A percentile compares a stretch with the other conserved stretches of the same genome.
These are phyloP conservation scores for Pseudopithomyces maydicus DNA, from an alignment of 2,329 filamentous ascomycete genomes.

Conservation along the genomic window DNA sequence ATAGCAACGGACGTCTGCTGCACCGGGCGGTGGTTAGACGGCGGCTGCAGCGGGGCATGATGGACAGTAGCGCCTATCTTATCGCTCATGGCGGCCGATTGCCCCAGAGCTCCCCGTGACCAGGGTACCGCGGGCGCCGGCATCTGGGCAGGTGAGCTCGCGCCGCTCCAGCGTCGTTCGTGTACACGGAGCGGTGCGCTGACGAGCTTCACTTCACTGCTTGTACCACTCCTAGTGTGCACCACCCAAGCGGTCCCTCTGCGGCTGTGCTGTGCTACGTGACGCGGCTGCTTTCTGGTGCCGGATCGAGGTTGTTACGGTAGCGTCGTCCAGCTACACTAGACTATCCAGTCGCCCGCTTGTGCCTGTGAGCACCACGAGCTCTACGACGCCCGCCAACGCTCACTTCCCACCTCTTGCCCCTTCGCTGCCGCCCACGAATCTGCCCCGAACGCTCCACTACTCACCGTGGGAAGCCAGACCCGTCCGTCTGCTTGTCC, in stretches of 20 bases:
- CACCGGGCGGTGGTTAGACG: neutral
- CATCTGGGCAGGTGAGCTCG: too few species aligned
- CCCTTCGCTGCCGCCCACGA: neutral
- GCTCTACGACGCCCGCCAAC: neutral
- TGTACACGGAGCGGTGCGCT: neutral
- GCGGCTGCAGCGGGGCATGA: constrained; percentile 2
- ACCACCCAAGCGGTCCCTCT: neutral
- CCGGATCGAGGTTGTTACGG: constrained; percentile 5
- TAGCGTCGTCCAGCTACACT: constrained; percentile 1
- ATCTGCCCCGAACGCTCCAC: neutral
- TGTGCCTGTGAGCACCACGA: constrained; percentile 2
- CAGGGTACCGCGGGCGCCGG: neutral
- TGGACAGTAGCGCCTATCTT: constrained; percentile 21
- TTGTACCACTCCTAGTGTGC: neutral
- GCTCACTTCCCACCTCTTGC: neutral
- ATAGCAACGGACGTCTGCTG: neutral
- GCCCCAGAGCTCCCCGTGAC: constrained; percentile 1
- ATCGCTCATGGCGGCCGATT: constrained; percentile 11
- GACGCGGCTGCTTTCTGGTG: neutral
- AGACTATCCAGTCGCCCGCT: neutral
- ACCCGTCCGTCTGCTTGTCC: constrained; percentile 3
- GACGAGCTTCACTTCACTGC: neutral
- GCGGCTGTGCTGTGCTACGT: neutral
- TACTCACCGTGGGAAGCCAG: neutral
- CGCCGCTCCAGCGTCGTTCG: neutral